Base-by-base conservation (phyloP, 169 alveolate species). In the Theileria sp. region DNA sequence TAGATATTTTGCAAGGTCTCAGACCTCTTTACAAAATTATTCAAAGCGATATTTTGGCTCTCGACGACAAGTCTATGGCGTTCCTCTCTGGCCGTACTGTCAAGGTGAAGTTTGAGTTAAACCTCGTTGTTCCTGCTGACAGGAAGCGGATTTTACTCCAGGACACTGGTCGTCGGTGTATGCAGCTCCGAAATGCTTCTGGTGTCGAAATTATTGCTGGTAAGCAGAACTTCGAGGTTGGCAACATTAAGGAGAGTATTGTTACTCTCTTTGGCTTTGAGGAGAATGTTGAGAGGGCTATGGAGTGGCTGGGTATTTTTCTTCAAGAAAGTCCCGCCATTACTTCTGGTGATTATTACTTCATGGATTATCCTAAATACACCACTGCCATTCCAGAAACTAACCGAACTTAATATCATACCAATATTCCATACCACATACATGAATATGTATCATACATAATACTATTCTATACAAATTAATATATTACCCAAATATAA, bases 161-260 rank as follows among this genome's bases (percentile, higher is more conserved):
- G 61, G 85, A 82, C 64, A 58, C 83, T 12, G 88, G 88, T n/a
- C 34, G 49, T 8, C 2, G 88, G 66, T 82, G 88, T 62, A 82
- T 71, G 50, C 74, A 38, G 69, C 72, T 82, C 38, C 71, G 88
- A 30, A 67, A 60, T 25, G 28, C 72, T 23, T 64, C 86, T 15
- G 88, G 88, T 3, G 88, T 82, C 13, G 88, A 78, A 28, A 67
- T 82, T 25, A 82, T 82, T 13, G 88, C 88, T 49, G 88, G 88
- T 12, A 82, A 82, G 69, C 88, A 82, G 70, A 82, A 82, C 76
- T 82, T 60, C 26, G 88, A 82, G 69, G 54, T 62, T 58, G 86
- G 86, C 30, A 75, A 82, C 61, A 82, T 82, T 62, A 66, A 69
- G 75, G 88, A 82, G 70, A 76, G 82, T 15, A 82, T 82, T 13